Evolutionary conservation across 2,329 filamentous ascomycete species (phyloP).

Genomic region (Hymenoscyphus repandus): DNA sequence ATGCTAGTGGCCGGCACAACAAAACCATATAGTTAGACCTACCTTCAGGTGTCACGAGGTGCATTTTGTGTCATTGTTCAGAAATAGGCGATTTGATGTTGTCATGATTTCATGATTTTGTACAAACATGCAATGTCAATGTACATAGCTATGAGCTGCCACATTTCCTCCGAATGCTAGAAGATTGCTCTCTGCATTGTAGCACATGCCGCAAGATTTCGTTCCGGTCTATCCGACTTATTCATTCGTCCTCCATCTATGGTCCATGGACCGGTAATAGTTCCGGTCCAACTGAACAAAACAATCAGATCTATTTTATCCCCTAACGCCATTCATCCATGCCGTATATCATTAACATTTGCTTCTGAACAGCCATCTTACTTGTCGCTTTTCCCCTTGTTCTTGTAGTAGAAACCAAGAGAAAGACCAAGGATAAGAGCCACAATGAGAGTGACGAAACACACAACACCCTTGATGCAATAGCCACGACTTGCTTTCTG

Average conservation of each 20-base stretch:
- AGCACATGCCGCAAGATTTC: background rate
- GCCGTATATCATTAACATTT: too few species aligned
- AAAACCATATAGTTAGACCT: too few species aligned
- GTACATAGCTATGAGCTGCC: background rate
- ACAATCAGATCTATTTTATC: too few species aligned
- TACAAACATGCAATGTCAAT: background rate
- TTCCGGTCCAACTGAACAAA: too few species aligned
- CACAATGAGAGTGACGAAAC: constrained; percentile 20
- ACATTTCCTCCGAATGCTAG: background rate
- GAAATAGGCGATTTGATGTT: background rate
- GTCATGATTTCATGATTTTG: background rate
- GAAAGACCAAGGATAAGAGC: constrained; percentile 18
- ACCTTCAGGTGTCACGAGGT: background rate
- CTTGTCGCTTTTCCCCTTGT: constrained; percentile 24
- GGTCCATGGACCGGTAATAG: too few species aligned
- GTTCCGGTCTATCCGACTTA: too few species aligned
- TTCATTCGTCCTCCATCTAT: too few species aligned
- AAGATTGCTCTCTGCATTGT: background rate
- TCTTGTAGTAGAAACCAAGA: constrained; percentile 21
- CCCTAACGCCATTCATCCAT: too few species aligned
- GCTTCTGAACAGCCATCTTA: too few species aligned
- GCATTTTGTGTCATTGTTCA: background rate
- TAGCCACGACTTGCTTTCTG: constrained; percentile 27
- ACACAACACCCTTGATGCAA: constrained; percentile 15
- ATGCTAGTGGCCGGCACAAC: too few species aligned